Conservation (phyloP, 2,329 filamentous ascomycete genomes). For the Beauveria sp. region DNA sequence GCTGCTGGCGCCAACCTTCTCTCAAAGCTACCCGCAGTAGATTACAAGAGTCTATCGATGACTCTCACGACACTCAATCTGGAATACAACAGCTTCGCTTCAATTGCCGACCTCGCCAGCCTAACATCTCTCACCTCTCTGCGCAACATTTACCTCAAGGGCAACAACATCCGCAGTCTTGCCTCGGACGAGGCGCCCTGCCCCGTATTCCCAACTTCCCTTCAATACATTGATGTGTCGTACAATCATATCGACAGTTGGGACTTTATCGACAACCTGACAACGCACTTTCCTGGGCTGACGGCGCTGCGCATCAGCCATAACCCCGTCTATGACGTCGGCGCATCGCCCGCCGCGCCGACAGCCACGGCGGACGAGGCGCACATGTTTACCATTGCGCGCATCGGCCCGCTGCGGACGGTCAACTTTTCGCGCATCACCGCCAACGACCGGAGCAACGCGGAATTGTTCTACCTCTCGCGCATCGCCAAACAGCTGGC, state of each 20-base stretch:
- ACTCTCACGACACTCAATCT: conserved; percentile 58
- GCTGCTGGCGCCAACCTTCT: conserved; percentile 53
- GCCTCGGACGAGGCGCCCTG: conserved; percentile 16
- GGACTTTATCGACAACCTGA: conserved; percentile 65
- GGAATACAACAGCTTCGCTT: conserved; percentile 63
- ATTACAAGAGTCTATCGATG: conserved; percentile 33
- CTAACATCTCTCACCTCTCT: conserved; percentile 46
- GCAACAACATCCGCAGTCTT: conserved; percentile 57
- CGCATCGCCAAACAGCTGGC: conserved; percentile 72
- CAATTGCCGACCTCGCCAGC: conserved; percentile 48
- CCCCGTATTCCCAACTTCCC: conserved; percentile 43
- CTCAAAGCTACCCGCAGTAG: conserved; percentile 36
- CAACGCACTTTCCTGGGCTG: conserved; percentile 63
- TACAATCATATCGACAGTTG: conserved; percentile 64
- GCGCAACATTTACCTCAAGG: conserved; percentile 63
- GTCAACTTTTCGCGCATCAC: conserved; percentile 72
- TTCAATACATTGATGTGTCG: conserved; percentile 65
- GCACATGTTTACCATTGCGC: conserved; percentile 80
- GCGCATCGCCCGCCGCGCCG: conserved; percentile 31
- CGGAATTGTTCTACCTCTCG: conserved; percentile 88
- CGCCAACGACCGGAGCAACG: conserved; percentile 69
- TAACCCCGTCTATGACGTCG: conserved; percentile 71
- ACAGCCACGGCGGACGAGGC: conserved; percentile 63
- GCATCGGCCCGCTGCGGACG: conserved; percentile 57
- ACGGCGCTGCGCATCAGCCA: conserved; percentile 70